A percentile compares a stretch with the other conserved stretches of the same genome.
Conservation (phyloP, 768 basidiomycete genomes). For the Mycena metata region DNA sequence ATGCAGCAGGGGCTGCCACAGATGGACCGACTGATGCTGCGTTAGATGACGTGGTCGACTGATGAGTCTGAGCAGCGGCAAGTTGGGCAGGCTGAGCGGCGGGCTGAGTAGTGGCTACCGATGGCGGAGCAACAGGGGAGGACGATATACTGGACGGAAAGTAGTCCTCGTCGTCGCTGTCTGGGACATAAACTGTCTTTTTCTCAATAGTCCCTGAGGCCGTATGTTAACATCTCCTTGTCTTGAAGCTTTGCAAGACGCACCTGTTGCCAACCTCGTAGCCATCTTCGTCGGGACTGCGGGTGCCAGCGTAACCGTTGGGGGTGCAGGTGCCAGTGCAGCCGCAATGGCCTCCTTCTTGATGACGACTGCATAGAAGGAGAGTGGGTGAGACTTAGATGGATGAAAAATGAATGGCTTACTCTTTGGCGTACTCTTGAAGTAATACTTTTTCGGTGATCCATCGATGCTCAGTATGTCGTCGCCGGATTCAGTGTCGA, state of each 20-base stretch:
- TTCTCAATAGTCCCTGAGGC: background rate
- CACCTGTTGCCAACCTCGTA: background rate
- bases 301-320: background rate
- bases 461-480: background rate
- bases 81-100: background rate
- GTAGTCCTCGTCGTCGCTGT: background rate
- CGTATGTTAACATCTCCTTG: background rate
- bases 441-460: background rate
- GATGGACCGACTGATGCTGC: background rate
- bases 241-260: background rate
- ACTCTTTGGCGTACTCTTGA: background rate
- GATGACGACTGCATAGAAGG: background rate
- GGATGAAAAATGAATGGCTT: background rate
- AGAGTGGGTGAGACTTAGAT: background rate
- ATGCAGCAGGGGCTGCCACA: background rate
- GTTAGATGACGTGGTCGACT: no score
- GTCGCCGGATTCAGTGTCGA: background rate
- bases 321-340: background rate
- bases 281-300: background rate
- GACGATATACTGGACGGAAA: background rate
- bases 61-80: no score
- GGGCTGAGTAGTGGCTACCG: background rate
- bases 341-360: background rate
- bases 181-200: background rate
- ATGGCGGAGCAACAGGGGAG: background rate